A percentile compares a stretch with the other conserved stretches of the same genome.
Evolutionary conservation across 768 basidiomycete species (phyloP).

Genomic region (Trametes cingulata): DNA sequence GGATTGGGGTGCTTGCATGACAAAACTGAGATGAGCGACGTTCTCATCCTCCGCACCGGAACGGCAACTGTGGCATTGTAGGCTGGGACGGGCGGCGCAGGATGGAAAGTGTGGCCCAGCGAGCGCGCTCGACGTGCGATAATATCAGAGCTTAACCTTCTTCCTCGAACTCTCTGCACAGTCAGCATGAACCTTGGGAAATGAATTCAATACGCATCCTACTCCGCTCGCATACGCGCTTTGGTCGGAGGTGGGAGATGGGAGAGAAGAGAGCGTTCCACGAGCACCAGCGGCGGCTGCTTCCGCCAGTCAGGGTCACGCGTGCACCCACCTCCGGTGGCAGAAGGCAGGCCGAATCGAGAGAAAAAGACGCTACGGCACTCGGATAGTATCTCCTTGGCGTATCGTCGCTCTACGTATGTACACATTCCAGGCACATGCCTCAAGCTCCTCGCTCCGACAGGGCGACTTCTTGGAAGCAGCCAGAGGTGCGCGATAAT

Average conservation of each 20-base stretch:
- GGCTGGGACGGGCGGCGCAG: slow-evolving; percentile 27
- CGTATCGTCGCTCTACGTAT: slow-evolving; percentile 17
- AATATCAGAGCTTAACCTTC: slow-evolving; percentile 32
- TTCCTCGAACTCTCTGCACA: slow-evolving; percentile 13
- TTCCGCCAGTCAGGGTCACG: slow-evolving; percentile 20
- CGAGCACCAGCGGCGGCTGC: slow-evolving; percentile 1
- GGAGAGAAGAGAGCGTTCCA: background rate
- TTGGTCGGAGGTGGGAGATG: slow-evolving; percentile 1
- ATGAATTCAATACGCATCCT: slow-evolving; percentile 10
- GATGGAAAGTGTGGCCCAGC: slow-evolving; percentile 31
- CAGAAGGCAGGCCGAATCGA: slow-evolving; percentile 7
- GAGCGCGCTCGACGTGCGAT: slow-evolving; percentile 16
- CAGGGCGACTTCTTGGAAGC: slow-evolving; percentile 15
- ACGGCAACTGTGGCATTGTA: slow-evolving; percentile 32
- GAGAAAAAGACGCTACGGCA: slow-evolving; percentile 20
- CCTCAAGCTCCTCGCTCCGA: slow-evolving; percentile 10
- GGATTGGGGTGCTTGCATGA: slow-evolving; percentile 28
- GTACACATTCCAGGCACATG: slow-evolving; percentile 24
- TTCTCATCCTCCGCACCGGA: slow-evolving; percentile 20
- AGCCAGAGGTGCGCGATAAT: slow-evolving; percentile 13
- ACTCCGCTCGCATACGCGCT: slow-evolving; percentile 15
- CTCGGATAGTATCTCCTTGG: slow-evolving; percentile 20
- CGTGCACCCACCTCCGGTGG: slow-evolving; percentile 14
- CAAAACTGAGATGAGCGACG: slow-evolving; percentile 22
- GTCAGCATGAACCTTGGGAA: slow-evolving; percentile 24